A percentile compares a stretch with the other conserved stretches of the same genome.
Conservation (phyloP, 257 asterid species). For the Parsonsia alboflavescens region DNA sequence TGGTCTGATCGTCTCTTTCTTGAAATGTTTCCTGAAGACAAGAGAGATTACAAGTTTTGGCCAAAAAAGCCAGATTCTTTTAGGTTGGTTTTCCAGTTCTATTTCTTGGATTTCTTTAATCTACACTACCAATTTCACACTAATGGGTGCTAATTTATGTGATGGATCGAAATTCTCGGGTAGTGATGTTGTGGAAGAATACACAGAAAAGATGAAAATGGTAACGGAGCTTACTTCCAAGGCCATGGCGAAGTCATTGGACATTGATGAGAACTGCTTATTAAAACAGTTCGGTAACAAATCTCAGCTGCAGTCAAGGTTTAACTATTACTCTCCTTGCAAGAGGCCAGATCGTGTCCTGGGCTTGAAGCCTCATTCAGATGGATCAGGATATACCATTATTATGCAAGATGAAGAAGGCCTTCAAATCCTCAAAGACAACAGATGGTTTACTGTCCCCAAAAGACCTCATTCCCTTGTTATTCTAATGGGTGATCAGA, state of each 20-base stretch:
- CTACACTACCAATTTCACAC: no score
- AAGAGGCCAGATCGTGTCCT: conserved; percentile 40
- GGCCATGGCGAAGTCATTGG: conserved; percentile 46
- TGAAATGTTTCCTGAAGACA: conserved; percentile 33
- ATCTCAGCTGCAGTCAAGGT: conserved; percentile 28
- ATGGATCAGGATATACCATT: conserved; percentile 43
- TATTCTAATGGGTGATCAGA: conserved; percentile 50
- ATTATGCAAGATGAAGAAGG: conserved; percentile 45
- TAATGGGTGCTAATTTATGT: neutral
- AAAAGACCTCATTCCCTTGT: conserved; percentile 33
- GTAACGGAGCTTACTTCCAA: conserved; percentile 29
- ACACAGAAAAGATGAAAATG: conserved; percentile 28
- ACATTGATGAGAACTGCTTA: conserved; percentile 39
- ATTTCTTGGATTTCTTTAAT: no score
- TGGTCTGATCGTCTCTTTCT: conserved; percentile 56
- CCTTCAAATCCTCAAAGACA: conserved; percentile 38
- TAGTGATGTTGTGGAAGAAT: conserved; percentile 35
- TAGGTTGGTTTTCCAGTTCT: conserved; percentile 19
- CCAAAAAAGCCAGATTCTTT: conserved; percentile 39
- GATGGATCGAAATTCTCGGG: neutral
- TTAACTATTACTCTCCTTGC: conserved; percentile 46
- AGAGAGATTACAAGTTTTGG: conserved; percentile 41
- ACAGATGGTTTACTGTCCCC: conserved; percentile 39
- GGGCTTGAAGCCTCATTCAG: conserved; percentile 52
- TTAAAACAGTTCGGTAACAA: conserved; percentile 42